Percentiles rank a stretch among this genome's conserved stretches.
Conservation (phyloP, 148 eudicot genomes). For the Nepenthes mirabilis region DNA sequence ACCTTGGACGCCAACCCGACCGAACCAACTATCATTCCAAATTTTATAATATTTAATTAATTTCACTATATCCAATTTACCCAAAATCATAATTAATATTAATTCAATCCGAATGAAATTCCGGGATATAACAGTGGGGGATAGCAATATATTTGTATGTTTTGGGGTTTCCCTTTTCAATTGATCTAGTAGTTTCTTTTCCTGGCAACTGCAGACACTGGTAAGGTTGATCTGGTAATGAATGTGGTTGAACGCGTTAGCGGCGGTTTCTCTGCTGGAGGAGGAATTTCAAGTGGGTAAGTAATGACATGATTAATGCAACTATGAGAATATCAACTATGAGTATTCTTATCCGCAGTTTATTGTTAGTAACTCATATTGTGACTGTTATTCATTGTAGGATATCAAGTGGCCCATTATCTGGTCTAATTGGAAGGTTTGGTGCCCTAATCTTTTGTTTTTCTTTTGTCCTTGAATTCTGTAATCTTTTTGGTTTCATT, state of each 20-base stretch:
- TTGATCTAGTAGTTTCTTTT: not conserved
- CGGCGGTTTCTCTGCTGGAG: conserved; percentile 98
- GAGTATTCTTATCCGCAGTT: not conserved
- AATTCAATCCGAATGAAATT: too few relatives aligned
- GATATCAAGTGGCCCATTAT: conserved; percentile 92
- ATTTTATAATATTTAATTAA: too few relatives aligned
- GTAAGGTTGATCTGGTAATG: conserved; percentile 92
- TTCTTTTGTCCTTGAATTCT: conserved; percentile 1
- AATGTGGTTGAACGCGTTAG: conserved; percentile 94
- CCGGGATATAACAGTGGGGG: too few relatives aligned
- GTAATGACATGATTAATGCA: conserved; percentile 10
- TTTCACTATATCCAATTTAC: too few relatives aligned
- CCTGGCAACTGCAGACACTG: conserved; percentile 43
- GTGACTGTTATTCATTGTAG: conserved; percentile 24
- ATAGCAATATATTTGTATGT: not conserved
- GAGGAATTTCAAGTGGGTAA: conserved; percentile 98
- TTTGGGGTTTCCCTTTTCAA: not conserved
- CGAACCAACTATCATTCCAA: too few relatives aligned
- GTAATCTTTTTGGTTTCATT: too few relatives aligned
- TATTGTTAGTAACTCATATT: not conserved
- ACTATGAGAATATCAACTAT: not conserved
- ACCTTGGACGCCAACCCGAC: too few relatives aligned
- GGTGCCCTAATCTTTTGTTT: not conserved
- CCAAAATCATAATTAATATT: too few relatives aligned
- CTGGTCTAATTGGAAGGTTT: conserved; percentile 97